Base-by-base conservation (phyloP, 306 rosid species). In the Begonia masoniana region DNA sequence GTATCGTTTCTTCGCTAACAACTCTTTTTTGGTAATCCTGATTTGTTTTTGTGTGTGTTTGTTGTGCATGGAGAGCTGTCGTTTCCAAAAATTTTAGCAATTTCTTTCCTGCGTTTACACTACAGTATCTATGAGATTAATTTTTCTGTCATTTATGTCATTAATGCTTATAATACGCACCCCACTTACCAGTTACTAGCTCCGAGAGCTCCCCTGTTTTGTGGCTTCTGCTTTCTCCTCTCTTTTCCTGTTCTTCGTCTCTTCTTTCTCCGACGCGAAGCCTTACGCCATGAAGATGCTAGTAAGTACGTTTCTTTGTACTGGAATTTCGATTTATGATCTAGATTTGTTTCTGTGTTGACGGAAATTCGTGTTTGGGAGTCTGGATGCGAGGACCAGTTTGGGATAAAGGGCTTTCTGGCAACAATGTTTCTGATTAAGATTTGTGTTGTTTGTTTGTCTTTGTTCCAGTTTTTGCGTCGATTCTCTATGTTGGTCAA, bases 231-330 rank as follows among this genome's bases (percentile, higher is more conserved):
- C 49, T 62, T 5, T 45, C 51, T 41, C 59, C 43, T 63, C 62
- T 51, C 31, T 52, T 6, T 45, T 4, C 5, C 49, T 17, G 63
- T 61, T 68, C 74, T 35, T 70, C 13, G 53, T 65, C 54, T 53
- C 7, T 58, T 76, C 71, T 66, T 71, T 59, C 78, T 49, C 76
- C 64, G 74, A 68, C 78, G 54, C 64, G 64, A 71, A 52, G 79
- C 71, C 78, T 79, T 81, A 85, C 75, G 78, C 80, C 75, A 72
- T 68, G 69, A 89, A 73, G 91, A 78, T 89, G 94, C 91, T 85
- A 76, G 97, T 89, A 85, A 78, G 97, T 89, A 85, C 72, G 94
- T 85, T 89, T 80, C 74, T 82, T 68, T 79, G 39, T 31, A 59
- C 12, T 31, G 39, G 68, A 54, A 47, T 54, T 54, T 63, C 59